Evolutionary conservation across 495 filamentous ascomycete species (phyloP), one percentile per base, ranked within the genome.

Genomic region (Penicillium longicatenatum): DNA sequence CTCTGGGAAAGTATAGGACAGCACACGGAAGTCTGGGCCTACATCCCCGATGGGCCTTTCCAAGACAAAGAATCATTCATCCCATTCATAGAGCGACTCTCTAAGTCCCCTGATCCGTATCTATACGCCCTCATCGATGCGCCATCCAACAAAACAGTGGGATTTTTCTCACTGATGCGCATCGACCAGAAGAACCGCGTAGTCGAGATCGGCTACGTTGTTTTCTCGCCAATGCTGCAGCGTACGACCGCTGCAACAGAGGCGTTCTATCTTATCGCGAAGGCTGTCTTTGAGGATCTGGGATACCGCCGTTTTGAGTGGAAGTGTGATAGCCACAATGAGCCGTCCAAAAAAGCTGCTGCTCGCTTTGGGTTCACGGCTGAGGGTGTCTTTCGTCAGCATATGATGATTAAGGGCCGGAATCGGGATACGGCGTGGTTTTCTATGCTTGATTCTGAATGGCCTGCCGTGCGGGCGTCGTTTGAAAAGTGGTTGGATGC

Each of bases 341-440:
- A 62, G 31, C 60, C 73, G 1, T 81, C 78, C 19, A 68, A 63
- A 31, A 72, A 68, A 6, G 82, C 83, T 3, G 84, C 84, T 8
- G 12, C 60, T 52, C 75, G 84, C 12, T 67, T 82, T 16, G 83
- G 84, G 1, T 85, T 84, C 60, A 66, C 49, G 14, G 76, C 62
- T 52, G 84, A 87, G 59, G 84, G 84, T 0, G 43, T 77, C 6
- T 84, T 84, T 49, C 71, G 82, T 33, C 79, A 84, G 57, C 82
- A 85, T 66, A 72, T 83, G 72, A 71, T 87, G 43, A 60, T 80
- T 6, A 84, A 82, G 64, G 84, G 83, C 2, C 65, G 71, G 42
- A 83, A 68, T 59, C 50, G 50, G 6, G 50, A 58, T 52, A 58
- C 55, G 2, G 55, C 49, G 20, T 58, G 55, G 55, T 58, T 52